These are phyloP conservation scores for Triglochin maritima DNA, from an alignment of 106 monocot species.

Conservation along the genomic window DNA sequence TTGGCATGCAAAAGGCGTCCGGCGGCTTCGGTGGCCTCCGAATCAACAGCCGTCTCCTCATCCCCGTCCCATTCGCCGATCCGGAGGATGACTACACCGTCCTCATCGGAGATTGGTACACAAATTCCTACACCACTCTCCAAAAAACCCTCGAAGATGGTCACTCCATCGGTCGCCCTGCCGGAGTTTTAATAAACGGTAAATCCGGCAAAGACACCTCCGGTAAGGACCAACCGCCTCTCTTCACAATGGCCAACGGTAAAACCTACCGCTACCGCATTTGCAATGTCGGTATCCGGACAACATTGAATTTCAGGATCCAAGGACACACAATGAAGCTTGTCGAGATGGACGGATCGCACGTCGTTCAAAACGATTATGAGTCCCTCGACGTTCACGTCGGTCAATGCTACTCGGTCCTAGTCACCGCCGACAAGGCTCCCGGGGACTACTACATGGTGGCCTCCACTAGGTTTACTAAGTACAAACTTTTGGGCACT, in stretches of 20 bases:
- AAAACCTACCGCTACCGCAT: conserved; percentile 51
- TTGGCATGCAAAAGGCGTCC: conserved; percentile 45
- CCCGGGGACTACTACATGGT: conserved; percentile 44
- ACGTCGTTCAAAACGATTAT: conserved; percentile 46
- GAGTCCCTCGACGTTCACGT: conserved; percentile 34
- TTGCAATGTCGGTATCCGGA: conserved; percentile 48
- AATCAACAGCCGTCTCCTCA: conserved; percentile 46
- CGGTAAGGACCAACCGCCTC: conserved; percentile 32
- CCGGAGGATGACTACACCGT: conserved; percentile 54
- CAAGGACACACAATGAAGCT: conserved; percentile 42
- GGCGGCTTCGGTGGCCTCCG: conserved; percentile 51
- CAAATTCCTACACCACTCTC: conserved; percentile 31
- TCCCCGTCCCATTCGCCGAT: conserved; percentile 42
- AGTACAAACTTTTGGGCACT: conserved; percentile 15
- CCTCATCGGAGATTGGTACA: conserved; percentile 46
- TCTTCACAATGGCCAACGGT: conserved; percentile 39
- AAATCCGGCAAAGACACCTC: conserved; percentile 20
- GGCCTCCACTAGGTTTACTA: conserved; percentile 35
- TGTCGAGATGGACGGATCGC: conserved; percentile 64
- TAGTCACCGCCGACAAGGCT: conserved; percentile 33
- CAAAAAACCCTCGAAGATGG: conserved; percentile 30
- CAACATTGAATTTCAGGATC: conserved; percentile 46
- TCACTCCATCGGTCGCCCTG: conserved; percentile 30
- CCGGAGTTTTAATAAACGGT: conserved; percentile 51
- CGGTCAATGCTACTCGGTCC: conserved; percentile 38